Percentiles rank a stretch among this genome's conserved stretches.
Evolutionary conservation across 495 filamentous ascomycete species (phyloP).

Genomic region (Podospora sp.): DNA sequence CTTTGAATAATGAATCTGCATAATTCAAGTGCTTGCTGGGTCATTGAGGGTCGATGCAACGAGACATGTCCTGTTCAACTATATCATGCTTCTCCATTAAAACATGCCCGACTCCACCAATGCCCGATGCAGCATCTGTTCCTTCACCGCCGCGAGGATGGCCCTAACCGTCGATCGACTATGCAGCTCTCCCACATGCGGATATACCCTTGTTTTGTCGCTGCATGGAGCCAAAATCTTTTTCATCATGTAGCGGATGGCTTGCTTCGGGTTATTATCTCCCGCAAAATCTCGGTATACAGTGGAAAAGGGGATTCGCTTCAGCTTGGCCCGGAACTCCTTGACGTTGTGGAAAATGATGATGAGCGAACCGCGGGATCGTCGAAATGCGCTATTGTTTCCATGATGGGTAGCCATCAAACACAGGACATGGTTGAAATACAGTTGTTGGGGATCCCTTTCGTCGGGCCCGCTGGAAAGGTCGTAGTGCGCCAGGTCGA

Average conservation of each 20-base stretch:
- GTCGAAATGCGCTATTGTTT: neutral
- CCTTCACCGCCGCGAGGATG: slow-evolving; percentile 18
- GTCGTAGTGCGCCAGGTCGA: slow-evolving; percentile 18
- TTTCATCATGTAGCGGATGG: slow-evolving; percentile 10
- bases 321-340: neutral
- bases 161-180: slow-evolving; percentile 9
- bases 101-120: slow-evolving; percentile 10
- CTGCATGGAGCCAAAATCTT: neutral
- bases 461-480: too few relatives aligned
- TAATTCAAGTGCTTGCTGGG: too few relatives aligned
- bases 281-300: neutral
- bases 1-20: too few relatives aligned
- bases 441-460: too few relatives aligned
- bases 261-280: neutral
- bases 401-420: too few relatives aligned
- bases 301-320: neutral
- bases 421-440: too few relatives aligned
- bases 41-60: too few relatives aligned
- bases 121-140: slow-evolving; percentile 16
- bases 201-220: slow-evolving; percentile 14
- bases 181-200: slow-evolving; percentile 15
- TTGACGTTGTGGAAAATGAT: slow-evolving; percentile 1
- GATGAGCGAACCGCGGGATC: neutral
- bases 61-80: neutral
- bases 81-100: neutral